Base-by-base conservation (phyloP, 2,329 filamentous ascomycete genomes). In the Penicillium palitans region DNA sequence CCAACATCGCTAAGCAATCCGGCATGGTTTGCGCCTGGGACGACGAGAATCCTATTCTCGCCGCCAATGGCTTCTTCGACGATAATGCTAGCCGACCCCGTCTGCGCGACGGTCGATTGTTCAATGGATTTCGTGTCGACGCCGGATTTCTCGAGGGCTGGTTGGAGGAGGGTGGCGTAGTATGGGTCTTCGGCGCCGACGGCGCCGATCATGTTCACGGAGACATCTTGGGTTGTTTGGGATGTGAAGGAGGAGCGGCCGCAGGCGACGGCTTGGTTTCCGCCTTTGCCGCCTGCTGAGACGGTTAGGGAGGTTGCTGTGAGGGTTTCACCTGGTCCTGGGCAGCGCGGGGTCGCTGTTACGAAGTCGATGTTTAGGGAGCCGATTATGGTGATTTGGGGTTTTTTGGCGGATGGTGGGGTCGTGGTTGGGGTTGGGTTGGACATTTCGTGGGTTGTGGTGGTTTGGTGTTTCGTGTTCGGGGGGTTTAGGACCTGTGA, bases 291-390 rank as follows among this genome's bases (percentile, higher is more conserved):
- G 19, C 65, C 65, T 1, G 63, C 65, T 29, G 89, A 90, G 10
- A 88, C 88, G 68, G 81, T 81, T 77, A 96, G 92, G 27, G 84
- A 85, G 63, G 79, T 86, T 47, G 90, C 84, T 4, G 89, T 91
- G 42, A 96, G 81, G 1, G 92, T 96, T 78, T 96, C 92, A 61
- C 92, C 92, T 0, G 88, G 87, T 1, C 81, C 78, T 1, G 92
- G 92, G 58, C 95, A 84, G 65, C 92, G 90, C 6, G 90, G 80
- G 24, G 92, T 93, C 68, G 89, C 86, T 51, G 90, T 91, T 58
- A 96, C 89, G 51, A 96, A 86, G 78, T 96, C 92, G 73, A 91
- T 90, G 78, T 96, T 96, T 59, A 96, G 84, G 25, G 91, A 96
- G 65, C 92, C 92, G 61, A 96, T 86, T 61, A 96, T 84, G 63